A percentile compares a stretch with the other conserved stretches of the same genome.
These are phyloP conservation scores for Sisymbrium irio DNA, from an alignment of 345 rosid species.

Conservation along the genomic window DNA sequence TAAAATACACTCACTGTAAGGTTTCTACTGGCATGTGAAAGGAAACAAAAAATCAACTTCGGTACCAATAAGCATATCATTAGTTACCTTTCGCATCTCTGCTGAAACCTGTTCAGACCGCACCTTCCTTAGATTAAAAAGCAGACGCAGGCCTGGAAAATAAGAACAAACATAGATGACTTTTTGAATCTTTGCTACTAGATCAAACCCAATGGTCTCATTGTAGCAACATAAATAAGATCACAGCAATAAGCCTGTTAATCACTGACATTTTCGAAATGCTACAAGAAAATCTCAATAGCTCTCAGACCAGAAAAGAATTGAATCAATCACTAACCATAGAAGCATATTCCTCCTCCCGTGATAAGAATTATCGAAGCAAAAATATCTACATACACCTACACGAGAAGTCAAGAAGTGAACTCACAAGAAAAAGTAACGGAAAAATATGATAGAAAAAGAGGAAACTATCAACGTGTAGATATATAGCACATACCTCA, in stretches of 20 bases:
- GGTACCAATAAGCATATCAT: neutral
- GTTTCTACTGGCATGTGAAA: neutral
- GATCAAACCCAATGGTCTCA: neutral
- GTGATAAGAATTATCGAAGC: slow-evolving; percentile 29
- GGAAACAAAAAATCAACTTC: neutral
- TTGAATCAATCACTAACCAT: slow-evolving; percentile 33
- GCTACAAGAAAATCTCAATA: neutral
- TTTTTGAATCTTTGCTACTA: neutral
- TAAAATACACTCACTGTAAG: neutral
- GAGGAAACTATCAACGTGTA: neutral
- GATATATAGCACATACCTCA: slow-evolving; percentile 36
- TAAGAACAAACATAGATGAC: neutral
- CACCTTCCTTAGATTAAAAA: slow-evolving; percentile 37
- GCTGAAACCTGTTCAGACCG: slow-evolving; percentile 39
- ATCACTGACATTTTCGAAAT: neutral
- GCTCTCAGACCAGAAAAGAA: neutral
- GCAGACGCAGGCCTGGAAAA: slow-evolving; percentile 30
- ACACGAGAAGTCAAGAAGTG: neutral
- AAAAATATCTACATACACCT: slow-evolving; percentile 37
- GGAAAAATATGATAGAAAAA: neutral
- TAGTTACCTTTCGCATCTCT: slow-evolving; percentile 40
- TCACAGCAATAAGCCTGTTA: neutral
- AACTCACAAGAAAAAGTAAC: neutral
- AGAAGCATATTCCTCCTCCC: slow-evolving; percentile 39
- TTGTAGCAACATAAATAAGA: neutral